Base-by-base conservation (phyloP, 441 rosid genomes). In the Gossypium trilobum region DNA sequence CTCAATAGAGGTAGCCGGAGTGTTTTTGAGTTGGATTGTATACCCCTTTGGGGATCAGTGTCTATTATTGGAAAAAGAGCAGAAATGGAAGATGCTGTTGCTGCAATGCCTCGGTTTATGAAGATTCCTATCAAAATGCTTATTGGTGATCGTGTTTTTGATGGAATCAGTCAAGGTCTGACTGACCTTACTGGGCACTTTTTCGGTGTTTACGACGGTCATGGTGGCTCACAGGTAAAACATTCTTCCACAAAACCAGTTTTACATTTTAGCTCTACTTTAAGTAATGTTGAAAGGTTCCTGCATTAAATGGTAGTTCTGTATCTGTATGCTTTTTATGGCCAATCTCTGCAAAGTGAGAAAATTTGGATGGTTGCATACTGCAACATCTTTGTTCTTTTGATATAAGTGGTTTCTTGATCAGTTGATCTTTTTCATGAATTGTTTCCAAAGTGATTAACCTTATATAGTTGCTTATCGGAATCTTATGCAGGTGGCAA, bases 151-250 rank as follows among this genome's bases (percentile, higher is more conserved):
- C 85, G 59, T 36, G 82, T 75, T 25, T 79, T 79, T 60, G 88
- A 83, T 75, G 91, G 91, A 72, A 76, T 85, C 81, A 88, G 73
- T 74, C 86, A 87, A 66, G 82, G 81, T 82, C 87, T 88, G 78
- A 80, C 87, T 39, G 81, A 85, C 75, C 83, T 89, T 75, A 88
- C 87, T 7, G 79, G 88, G 72, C 98, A 93, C 79, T 91, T 90
- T 78, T 89, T 83, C 7, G 98, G 96, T 65, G 98, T 92, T 67
- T 92, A 91, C 75, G 98, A 92, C 81, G 98, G 98, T 73, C 98
- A 92, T 75, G 98, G 98, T 68, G 98, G 98, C 11, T 83, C 86
- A 44, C 93, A 92, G 98, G 98, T 92, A 83, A 29, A 76, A 71
- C 44, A 74, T 64, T 77, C 48, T 58, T 51, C 60, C 71, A 22